Evolutionary conservation across 306 rosid genomes (phyloP).

Genomic region (Bauhinia variegata): DNA sequence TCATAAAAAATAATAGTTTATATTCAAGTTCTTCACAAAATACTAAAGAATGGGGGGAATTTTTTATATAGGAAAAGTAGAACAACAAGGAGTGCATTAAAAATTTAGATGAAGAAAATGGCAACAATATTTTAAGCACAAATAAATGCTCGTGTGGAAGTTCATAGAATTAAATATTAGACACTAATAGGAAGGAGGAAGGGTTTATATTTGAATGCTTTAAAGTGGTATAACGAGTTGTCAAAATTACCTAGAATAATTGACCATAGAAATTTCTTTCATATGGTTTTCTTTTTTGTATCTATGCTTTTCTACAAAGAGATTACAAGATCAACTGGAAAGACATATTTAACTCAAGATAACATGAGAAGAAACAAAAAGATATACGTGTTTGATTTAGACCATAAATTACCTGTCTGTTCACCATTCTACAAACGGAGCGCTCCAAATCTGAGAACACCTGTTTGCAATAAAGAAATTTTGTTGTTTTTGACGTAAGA

Average conservation of each 20-base stretch:
- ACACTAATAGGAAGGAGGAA: too few relatives aligned
- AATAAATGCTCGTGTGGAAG: neutral
- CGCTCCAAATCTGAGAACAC: slow-evolving; percentile 97
- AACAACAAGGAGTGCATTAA: too few relatives aligned
- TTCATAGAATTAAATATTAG: too few relatives aligned
- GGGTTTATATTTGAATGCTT: slow-evolving; percentile 6
- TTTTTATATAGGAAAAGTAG: neutral
- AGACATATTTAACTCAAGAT: slow-evolving; percentile 12
- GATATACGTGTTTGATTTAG: slow-evolving; percentile 21
- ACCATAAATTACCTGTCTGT: slow-evolving; percentile 71
- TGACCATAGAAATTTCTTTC: too few relatives aligned
- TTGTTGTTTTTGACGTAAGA: too few relatives aligned
- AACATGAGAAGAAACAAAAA: slow-evolving; percentile 13
- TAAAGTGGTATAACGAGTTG: slow-evolving; percentile 9
- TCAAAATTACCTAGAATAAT: neutral
- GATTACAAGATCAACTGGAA: neutral
- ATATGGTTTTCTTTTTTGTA: too few relatives aligned
- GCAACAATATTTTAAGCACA: neutral
- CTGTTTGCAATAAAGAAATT: slow-evolving; percentile 54
- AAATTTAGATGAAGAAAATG: neutral
- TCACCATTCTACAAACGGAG: slow-evolving; percentile 94
- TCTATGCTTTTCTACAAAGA: neutral
- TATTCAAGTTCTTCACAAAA: slow-evolving; percentile 25
- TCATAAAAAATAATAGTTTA: slow-evolving; percentile 27
- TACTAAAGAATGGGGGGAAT: slow-evolving; percentile 10